Evolutionary conservation across 306 rosid species (phyloP), one percentile per base, ranked within the genome.

Genomic region (Fragaria iinumae): DNA sequence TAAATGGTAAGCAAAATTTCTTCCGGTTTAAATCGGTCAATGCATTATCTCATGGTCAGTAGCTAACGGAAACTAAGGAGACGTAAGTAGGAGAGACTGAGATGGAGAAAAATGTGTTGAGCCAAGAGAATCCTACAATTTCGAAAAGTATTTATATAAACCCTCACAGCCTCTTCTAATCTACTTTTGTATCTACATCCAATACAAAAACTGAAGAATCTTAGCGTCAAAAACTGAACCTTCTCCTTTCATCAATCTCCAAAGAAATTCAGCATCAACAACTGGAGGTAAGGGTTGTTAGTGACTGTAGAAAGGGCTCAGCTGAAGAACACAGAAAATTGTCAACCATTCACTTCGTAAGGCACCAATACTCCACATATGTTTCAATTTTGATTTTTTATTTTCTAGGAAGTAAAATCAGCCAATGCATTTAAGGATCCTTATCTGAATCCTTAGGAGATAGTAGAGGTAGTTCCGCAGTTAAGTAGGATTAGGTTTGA

Each of bases 111-210:
- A 13, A 14, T 20, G 25, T 56, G 77, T 39, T 53, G 50, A 55
- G 76, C 76, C 76, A 53, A n/a, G 52, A 11, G 66, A 72, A 53
- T 71, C 41, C 63, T 60, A 11, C 75, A 10, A 50, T 50, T 11
- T 71, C 29, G 2, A 18, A 18, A 38, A 5, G 8, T 47, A 8
- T 1, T 5, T 17, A 11, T 23, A 69, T 25, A 29, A 2, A 17
- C 34, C 10, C 2, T n/a, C 3, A 27, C 23, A 8, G 2, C 11
- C 7, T 13, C 20, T 38, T 29, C 20, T 32, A 44, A 47, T 53
- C 72, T 12, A 47, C 50, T 47, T 47, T 67, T 39, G 21, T 2
- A 57, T 57, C 11, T 44, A 43, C 2, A 67, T 44, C 43, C 68
- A 59, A 25, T 59, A 59, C 36, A 59, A 59, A 25, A 38, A 25